Evolutionary conservation across 75 land plant species (phyloP), one percentile per base, ranked within the genome.

Genomic region (Cupressus sempervirens): DNA sequence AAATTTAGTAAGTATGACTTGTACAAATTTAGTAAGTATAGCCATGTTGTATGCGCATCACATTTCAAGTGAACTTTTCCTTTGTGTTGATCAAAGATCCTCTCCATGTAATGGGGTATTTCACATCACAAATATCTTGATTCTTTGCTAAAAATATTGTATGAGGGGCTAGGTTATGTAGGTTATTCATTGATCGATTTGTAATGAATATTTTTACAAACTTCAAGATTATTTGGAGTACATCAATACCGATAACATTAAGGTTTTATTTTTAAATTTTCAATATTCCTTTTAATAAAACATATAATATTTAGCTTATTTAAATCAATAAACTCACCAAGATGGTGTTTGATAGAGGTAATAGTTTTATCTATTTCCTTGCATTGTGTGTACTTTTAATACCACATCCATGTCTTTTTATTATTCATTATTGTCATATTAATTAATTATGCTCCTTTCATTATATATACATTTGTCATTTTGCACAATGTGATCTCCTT

Each of bases 1-100:
- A n/a, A n/a, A n/a, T n/a, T n/a, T n/a, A n/a, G n/a, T n/a, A n/a
- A n/a, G n/a, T n/a, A n/a, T n/a, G n/a, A n/a, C n/a, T n/a, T n/a
- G n/a, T n/a, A n/a, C n/a, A n/a, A n/a, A n/a, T n/a, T n/a, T n/a
- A n/a, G n/a, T n/a, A n/a, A n/a, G n/a, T n/a, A n/a, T n/a, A n/a
- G n/a, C 96, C 94, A 14, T 93, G 96, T 76, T 93, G 96, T 87
- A 58, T 94, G 18, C 93, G 96, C 83, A 93, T 93, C 68, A 92
- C 96, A 32, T 76, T 92, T 29, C 40, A 93, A 54, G 92, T 94
- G 85, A 90, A 94, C 86, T 10, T 94, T 56, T 94, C 96, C 13
- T 76, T 94, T 84, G 89, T 83, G 84, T 73, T 94, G 48, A 92
- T 93, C 87, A 94, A 92, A 80, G 94, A 93, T 30, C 96, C 96